Base-by-base conservation (phyloP, 2,329 filamentous ascomycete species). In the Monosporascus sp. region DNA sequence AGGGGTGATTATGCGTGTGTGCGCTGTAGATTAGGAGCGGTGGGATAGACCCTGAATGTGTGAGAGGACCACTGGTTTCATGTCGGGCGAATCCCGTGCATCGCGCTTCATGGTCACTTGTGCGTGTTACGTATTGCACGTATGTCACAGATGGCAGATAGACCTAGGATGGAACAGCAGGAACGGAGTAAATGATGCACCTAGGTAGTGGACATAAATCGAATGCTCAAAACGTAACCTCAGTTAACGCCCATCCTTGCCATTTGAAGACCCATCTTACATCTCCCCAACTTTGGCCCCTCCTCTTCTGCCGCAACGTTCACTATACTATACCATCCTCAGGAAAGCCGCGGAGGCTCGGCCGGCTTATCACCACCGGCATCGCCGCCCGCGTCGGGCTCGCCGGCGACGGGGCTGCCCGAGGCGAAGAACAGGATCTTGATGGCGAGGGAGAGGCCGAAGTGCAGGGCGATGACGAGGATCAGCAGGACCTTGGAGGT, bases 391-490 rank as follows among this genome's bases (percentile, higher is more conserved):
- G 57, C 54, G 4, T 51, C 60, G 5, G 58, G 56, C 50, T 66
- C 56, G 46, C 64, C 64, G 36, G 71, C 70, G 44, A 77, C 77
- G 49, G 83, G 82, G 71, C 87, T 90, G 48, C 81, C 85, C 61
- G 89, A 85, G 62, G 91, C 92, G 73, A 99, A 99, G 80, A 97
- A 97, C 27, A 97, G 75, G 54, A 97, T 87, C 80, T 97, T 97
- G 73, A 99, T 97, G 5, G 93, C 89, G 64, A 97, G 83, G 1
- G 93, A 84, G 60, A 99, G 78, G n/a, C 88, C 94, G 27, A 91
- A 86, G 74, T 99, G 94, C 57, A 97, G 77, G 31, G 82, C 80
- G 31, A 97, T 81, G 25, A 99, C 92, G 22, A 93, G 76, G 50
- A 97, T 77, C 55, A 99, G 78, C 57, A 99, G 74, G 22, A 90